Percentiles rank a stretch among this genome's conserved stretches.
phyloP scores from a whole-genome alignment of 306 rosid species.

The Echinosophora koreensis region DNA sequence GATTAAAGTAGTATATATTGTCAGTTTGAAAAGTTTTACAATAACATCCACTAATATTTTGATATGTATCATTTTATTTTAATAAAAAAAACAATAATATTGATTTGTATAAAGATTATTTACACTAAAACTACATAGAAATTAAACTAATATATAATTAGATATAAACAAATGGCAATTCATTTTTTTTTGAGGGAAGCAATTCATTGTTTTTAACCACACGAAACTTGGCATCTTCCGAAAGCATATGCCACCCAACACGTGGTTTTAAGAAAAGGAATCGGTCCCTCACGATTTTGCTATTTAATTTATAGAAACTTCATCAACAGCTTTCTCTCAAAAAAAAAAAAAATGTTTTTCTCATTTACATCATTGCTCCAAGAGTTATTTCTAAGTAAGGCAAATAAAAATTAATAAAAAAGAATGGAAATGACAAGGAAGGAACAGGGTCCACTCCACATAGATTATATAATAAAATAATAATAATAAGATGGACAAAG shows the following conservation, averaged over 20 bases:
- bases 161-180: neutral
- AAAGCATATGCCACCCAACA: conserved; percentile 43
- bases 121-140: no score
- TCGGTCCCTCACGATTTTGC: neutral
- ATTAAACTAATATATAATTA: no score
- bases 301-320: neutral
- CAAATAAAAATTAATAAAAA: neutral
- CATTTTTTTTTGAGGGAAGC: neutral
- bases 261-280: conserved; percentile 8
- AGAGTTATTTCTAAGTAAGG: neutral
- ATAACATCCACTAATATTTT: no score
- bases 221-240: conserved; percentile 27
- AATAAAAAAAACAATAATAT: no score
- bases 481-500: conserved; percentile 43
- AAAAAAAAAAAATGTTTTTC: conserved; percentile 22
- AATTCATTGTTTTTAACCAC: conserved; percentile 22
- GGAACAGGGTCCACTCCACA: conserved; percentile 39
- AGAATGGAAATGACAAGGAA: neutral
- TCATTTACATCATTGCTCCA: neutral
- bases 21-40: no score
- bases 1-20: no score
- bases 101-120: no score
- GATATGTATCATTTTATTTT: no score
- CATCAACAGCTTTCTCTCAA: neutral
- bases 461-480: neutral